These are phyloP conservation scores for Leishmania tropica DNA, from an alignment of 208 protist species.

Conservation along the genomic window DNA sequence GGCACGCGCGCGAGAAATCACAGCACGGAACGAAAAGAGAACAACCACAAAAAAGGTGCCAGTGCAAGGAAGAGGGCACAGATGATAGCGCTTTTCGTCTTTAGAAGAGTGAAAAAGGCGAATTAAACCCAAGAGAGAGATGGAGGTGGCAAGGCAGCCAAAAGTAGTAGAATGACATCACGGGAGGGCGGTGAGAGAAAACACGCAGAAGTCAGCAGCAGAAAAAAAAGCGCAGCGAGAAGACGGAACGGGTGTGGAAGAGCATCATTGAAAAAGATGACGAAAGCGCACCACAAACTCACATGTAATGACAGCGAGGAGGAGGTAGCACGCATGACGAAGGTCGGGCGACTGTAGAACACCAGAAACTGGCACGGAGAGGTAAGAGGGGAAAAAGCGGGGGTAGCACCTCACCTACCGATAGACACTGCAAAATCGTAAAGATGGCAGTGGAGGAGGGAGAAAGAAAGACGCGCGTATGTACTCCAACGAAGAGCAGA, in stretches of 20 bases:
- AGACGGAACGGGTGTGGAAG: not conserved
- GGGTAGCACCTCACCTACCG: not conserved
- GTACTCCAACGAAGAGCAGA: not conserved
- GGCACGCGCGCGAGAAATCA: not conserved
- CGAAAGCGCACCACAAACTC: not conserved
- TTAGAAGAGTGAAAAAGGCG: not conserved
- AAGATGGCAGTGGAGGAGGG: not conserved
- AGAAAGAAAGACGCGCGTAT: not conserved
- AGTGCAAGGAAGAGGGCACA: not conserved
- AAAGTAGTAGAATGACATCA: not conserved
- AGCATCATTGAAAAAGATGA: not conserved
- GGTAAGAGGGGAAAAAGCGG: not conserved
- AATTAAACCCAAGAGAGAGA: not conserved
- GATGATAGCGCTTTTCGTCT: not conserved
- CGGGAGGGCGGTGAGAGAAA: not conserved
- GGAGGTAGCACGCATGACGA: not conserved
- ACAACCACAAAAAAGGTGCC: not conserved
- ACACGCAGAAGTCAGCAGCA: not conserved
- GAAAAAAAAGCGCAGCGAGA: not conserved
- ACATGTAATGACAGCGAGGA: too few relatives aligned
- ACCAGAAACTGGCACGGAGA: not conserved
- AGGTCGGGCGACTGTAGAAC: not conserved
- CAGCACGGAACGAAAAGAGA: not conserved
- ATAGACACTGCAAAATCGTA: not conserved
- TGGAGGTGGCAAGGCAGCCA: not conserved